Conservation (phyloP, 805 yeast genomes). For the Hanseniaspora nectarophila region DNA sequence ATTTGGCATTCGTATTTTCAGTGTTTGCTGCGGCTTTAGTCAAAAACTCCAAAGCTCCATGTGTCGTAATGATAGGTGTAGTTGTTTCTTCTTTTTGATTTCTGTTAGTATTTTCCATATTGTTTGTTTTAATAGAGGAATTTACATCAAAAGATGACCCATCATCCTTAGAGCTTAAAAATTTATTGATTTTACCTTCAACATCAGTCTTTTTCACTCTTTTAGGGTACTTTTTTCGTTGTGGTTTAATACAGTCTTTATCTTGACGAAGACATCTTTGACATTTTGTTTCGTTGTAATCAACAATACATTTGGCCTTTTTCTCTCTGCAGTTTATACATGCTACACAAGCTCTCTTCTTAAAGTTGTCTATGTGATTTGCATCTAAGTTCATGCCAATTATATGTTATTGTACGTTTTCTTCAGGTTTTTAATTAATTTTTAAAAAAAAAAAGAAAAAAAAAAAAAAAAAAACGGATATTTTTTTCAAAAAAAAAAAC, state of each 20-base stretch:
- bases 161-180: neutral
- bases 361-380: neutral
- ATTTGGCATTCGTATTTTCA: neutral
- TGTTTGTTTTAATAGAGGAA: no score
- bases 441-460: neutral
- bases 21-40: slow-evolving; percentile 66
- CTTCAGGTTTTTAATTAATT: neutral
- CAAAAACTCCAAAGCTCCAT: slow-evolving; percentile 56
- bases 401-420: neutral
- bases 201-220: neutral
- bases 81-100: neutral
- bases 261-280: slow-evolving; percentile 74
- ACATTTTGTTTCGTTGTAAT: slow-evolving; percentile 67
- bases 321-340: slow-evolving; percentile 76
- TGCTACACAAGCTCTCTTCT: slow-evolving; percentile 61
- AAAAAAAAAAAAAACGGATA: no score
- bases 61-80: slow-evolving; percentile 29
- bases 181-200: neutral
- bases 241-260: slow-evolving; percentile 55
- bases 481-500: no score
- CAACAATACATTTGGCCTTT: slow-evolving; percentile 71
- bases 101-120: neutral
- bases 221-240: slow-evolving; percentile 4
- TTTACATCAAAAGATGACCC: neutral
- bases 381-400: neutral